A percentile compares a stretch with the other conserved stretches of the same genome.
These are phyloP conservation scores for Achaetomiella virescens DNA, from an alignment of 495 filamentous ascomycete genomes.

Conservation along the genomic window DNA sequence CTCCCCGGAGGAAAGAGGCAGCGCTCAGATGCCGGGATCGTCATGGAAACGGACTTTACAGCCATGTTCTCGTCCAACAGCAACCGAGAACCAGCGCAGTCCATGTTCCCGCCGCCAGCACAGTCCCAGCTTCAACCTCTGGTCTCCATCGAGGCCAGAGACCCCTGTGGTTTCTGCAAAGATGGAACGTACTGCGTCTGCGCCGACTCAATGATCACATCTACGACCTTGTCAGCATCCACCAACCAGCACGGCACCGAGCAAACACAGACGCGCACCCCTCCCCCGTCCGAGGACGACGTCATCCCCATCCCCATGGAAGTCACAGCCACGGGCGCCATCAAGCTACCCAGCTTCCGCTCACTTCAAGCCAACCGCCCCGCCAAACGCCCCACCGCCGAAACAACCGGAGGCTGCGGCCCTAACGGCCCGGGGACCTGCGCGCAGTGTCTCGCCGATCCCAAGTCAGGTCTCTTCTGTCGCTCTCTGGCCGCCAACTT, in stretches of 20 bases:
- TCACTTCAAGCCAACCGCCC: slow-evolving; percentile 17
- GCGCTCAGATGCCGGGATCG: slow-evolving; percentile 25
- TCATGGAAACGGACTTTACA: slow-evolving; percentile 67
- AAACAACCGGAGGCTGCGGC: slow-evolving; percentile 40
- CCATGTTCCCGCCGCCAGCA: slow-evolving; percentile 14
- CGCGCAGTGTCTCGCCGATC: slow-evolving; percentile 69
- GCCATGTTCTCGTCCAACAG: slow-evolving; percentile 48
- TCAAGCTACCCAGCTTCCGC: slow-evolving; percentile 43
- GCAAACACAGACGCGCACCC: slow-evolving; percentile 56
- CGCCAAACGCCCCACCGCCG: not conserved
- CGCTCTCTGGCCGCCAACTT: slow-evolving; percentile 69
- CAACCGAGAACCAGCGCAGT: slow-evolving; percentile 7
- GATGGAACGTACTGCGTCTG: slow-evolving; percentile 82
- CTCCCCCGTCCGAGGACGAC: slow-evolving; percentile 63
- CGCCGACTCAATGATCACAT: slow-evolving; percentile 58
- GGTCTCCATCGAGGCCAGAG: slow-evolving; percentile 33
- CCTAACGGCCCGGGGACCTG: slow-evolving; percentile 74
- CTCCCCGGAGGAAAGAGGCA: slow-evolving; percentile 51
- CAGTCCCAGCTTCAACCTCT: slow-evolving; percentile 25
- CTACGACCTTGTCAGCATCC: slow-evolving; percentile 19
- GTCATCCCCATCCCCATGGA: slow-evolving; percentile 45
- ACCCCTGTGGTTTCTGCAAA: slow-evolving; percentile 82
- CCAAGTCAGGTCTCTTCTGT: slow-evolving; percentile 78
- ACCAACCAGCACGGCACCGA: slow-evolving; percentile 24
- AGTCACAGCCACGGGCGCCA: slow-evolving; percentile 40